Base-by-base conservation (phyloP, 768 basidiomycete species). In the Sporobolomyces phaffii region DNA sequence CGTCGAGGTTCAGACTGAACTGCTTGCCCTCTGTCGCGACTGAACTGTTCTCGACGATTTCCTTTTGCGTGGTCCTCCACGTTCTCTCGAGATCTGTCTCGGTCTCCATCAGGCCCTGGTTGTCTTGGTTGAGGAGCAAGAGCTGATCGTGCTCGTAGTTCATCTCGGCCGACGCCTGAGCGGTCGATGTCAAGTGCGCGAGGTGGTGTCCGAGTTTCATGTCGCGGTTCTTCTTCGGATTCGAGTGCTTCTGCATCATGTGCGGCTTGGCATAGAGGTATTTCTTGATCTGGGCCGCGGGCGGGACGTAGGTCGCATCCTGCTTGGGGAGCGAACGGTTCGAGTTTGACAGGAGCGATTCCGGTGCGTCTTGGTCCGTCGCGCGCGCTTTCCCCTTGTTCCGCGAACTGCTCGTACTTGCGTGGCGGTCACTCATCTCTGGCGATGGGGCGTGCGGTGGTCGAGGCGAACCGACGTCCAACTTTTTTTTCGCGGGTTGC, bases 81-180 rank as follows among this genome's bases (percentile, higher is more conserved):
- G 94, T 97, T 75, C 84, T 78, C 75, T 98, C 96, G 78, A 97
- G 81, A 59, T 84, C 85, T 3, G 82, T 84, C 72, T 93, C 91
- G 24, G 83, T 83, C 75, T 87, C 83, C 63, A 97, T 84, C 61
- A 81, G 78, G 1, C 93, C 93, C 1, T 79, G 81, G 15, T 89
- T 88, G 43, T 84, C 86, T 18, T 33, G 56, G 48, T 82, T 79
- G 62, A 86, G 77, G n/a, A 90, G 80, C 72, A 88, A 79, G 56
- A 87, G 62, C 41, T 76, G 72, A 59, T 75, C 73, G 58, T 74
- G 73, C 58, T 75, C 74, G 34, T 50, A 56, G 9, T 68, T 48
- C 8, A 61, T 48, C 11, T 38, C n/a, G 2, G 68, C 64, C 9
- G 68, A 47, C 14, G 70, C 60, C 31, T 61, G 60, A 7, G 73